Conservation (phyloP, 1,284 basidiomycete genomes). For the Boletus semigastroideus region DNA sequence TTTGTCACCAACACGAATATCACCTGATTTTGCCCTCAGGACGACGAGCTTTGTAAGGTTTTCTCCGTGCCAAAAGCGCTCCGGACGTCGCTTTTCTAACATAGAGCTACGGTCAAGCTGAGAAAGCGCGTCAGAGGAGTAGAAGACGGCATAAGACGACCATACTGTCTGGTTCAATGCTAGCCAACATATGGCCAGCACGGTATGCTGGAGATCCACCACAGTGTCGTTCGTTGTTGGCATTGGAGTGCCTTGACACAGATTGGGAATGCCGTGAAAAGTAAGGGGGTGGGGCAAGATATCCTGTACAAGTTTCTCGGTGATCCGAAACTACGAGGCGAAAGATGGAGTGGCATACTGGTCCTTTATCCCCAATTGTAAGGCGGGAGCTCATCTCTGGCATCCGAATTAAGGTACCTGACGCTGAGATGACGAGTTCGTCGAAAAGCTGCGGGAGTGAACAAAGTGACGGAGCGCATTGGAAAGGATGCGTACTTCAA, state of each 20-base stretch:
- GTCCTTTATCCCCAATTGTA: slow-evolving; percentile 67
- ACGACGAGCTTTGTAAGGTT: slow-evolving; percentile 69
- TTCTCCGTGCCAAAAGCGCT: slow-evolving; percentile 71
- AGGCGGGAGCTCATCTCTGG: slow-evolving; percentile 76
- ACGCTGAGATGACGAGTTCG: slow-evolving; percentile 70
- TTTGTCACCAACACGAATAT: slow-evolving; percentile 69
- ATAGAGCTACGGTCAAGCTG: slow-evolving; percentile 63
- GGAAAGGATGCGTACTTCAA: slow-evolving; percentile 40
- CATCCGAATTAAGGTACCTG: slow-evolving; percentile 62
- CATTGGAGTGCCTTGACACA: slow-evolving; percentile 45
- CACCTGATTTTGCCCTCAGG: slow-evolving; percentile 61
- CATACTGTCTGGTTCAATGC: slow-evolving; percentile 84
- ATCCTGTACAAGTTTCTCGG: slow-evolving; percentile 43
- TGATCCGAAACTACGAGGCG: slow-evolving; percentile 1
- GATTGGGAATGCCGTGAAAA: slow-evolving; percentile 47
- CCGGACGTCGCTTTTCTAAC: slow-evolving; percentile 61
- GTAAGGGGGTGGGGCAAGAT: slow-evolving; percentile 59
- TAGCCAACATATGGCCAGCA: slow-evolving; percentile 84
- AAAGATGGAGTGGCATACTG: slow-evolving; percentile 42
- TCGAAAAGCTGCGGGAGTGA: slow-evolving; percentile 69
- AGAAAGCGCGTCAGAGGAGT: slow-evolving; percentile 8
- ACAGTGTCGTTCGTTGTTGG: slow-evolving; percentile 58
- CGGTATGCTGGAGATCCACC: slow-evolving; percentile 74
- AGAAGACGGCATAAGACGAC: slow-evolving; percentile 5
- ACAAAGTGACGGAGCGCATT: slow-evolving; percentile 2